Evolutionary conservation across 2,329 filamentous ascomycete species (phyloP).

Genomic region (Aspergillus tubingensis): DNA sequence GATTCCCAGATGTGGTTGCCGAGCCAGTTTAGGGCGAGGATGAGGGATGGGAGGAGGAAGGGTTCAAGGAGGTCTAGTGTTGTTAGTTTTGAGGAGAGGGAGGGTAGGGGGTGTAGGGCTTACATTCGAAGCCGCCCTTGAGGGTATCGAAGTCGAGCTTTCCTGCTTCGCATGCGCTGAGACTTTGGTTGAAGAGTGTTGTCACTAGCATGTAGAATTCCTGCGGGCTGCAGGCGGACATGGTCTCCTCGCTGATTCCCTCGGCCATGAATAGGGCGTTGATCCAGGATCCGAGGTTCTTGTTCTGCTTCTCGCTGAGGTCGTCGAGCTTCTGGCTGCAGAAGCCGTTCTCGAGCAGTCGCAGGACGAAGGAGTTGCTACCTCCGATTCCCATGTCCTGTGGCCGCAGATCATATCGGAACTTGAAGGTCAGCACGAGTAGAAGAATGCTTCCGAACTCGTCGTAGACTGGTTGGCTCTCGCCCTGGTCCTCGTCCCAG

Average conservation of each 20-base stretch:
- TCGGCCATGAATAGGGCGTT: constrained; percentile 64
- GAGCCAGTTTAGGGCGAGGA: constrained; percentile 62
- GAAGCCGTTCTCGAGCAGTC: constrained; percentile 51
- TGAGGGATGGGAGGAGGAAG: constrained; percentile 62
- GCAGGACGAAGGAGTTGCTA: constrained; percentile 57
- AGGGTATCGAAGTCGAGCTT: constrained; percentile 60
- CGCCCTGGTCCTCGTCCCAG: constrained; percentile 65
- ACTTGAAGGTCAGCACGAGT: constrained; percentile 58
- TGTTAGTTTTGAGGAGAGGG: too few relatives aligned
- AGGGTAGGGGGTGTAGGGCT: not conserved
- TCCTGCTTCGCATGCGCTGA: constrained; percentile 58
- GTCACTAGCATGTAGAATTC: constrained; percentile 65
- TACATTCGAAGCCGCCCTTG: constrained; percentile 64
- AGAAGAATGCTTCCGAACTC: constrained; percentile 65
- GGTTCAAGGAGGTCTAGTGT: constrained; percentile 60
- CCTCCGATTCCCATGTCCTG: constrained; percentile 55
- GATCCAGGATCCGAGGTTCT: constrained; percentile 62
- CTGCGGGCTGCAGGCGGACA: constrained; percentile 64
- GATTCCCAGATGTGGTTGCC: constrained; percentile 57
- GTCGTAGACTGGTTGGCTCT: constrained; percentile 66
- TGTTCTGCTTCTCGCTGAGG: constrained; percentile 57
- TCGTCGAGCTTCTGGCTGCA: constrained; percentile 53
- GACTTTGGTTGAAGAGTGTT: constrained; percentile 63
- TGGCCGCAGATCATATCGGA: constrained; percentile 57
- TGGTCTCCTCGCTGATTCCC: constrained; percentile 64